Base-by-base conservation (phyloP, 2,329 filamentous ascomycete genomes). In the Phaeosphaeria sp. region DNA sequence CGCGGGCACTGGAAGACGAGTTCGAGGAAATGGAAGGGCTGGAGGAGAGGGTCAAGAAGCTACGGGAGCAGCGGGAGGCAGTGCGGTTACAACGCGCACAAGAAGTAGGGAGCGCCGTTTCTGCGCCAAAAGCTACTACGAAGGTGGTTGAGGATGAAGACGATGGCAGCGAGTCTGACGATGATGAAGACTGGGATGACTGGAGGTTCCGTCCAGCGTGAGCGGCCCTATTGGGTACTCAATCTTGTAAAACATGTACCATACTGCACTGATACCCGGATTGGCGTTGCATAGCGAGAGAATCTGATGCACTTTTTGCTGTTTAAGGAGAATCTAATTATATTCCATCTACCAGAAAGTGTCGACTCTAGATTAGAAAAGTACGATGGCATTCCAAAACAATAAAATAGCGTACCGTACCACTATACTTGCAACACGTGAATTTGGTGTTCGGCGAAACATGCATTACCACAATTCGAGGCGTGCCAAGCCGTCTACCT, bases 1-100 rank as follows among this genome's bases (percentile, higher is more conserved):
- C 73, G 43, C 71, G 75, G 36, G 71, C 77, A 6, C 66, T 83
- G 13, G 74, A 79, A 61, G 80, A 82, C 48, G 81, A 83, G 57
- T 81, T 83, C 51, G 81, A 82, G 42, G 78, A 81, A 58, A 83
- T 83, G 81, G 80, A 82, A 22, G 76, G 74, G 4, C 66, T 83
- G 49, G 81, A 83, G 60, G 77, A 78, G 61, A 67, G 81, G 45
- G 77, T 81, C 33, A 78, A 72, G 65, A 77, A 68, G 64, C 62
- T 83, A 43, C 77, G 80, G 13, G 79, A 82, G 61, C 78, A 79
- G 65, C 70, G 81, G 40, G 81, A 83, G 60, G 76, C 75, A 3
- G 61, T 83, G 30, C 72, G 78, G 20, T 64, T 50, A 20, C 61
- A 68, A 21, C 68, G 59, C 52, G 56, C 11, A 13, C 30, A 58